phyloP scores from a whole-genome alignment of 306 rosid species.

The Luffa acutangula region DNA sequence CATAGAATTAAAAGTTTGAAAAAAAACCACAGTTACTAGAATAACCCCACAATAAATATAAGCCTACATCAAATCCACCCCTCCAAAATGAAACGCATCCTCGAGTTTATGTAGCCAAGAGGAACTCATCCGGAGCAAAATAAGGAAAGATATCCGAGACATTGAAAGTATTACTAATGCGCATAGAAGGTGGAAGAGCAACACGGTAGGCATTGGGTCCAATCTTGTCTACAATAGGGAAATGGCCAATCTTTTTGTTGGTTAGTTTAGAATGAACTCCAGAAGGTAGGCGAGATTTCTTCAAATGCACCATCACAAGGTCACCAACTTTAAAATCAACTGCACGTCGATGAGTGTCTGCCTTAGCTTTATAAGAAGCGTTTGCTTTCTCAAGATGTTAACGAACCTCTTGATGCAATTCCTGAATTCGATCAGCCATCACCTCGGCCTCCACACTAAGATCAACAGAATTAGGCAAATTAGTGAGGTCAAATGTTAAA shows the following conservation, averaged over 20 bases:
- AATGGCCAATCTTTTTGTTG: neutral
- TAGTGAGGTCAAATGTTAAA: no score
- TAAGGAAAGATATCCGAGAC: neutral
- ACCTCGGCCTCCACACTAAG: no score
- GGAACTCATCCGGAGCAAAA: neutral
- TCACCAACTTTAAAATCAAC: neutral
- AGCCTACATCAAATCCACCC: neutral
- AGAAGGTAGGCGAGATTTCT: neutral
- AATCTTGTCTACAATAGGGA: neutral
- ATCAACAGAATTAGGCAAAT: no score
- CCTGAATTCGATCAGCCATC: no score
- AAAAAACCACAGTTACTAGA: no score
- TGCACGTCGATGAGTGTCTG: no score
- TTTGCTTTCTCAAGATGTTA: no score
- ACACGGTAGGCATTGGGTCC: neutral
- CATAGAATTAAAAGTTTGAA: no score
- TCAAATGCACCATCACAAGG: neutral
- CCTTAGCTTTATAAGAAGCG: no score
- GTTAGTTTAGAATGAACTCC: neutral
- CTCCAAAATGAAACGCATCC: neutral
- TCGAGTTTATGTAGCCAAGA: neutral
- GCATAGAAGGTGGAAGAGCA: neutral
- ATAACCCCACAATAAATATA: no score
- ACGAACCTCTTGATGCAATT: no score
- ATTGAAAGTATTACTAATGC: neutral